These are phyloP conservation scores for Umbelopsis sp. DNA, from an alignment of 192 early-diverging fungal genomes.

Conservation along the genomic window DNA sequence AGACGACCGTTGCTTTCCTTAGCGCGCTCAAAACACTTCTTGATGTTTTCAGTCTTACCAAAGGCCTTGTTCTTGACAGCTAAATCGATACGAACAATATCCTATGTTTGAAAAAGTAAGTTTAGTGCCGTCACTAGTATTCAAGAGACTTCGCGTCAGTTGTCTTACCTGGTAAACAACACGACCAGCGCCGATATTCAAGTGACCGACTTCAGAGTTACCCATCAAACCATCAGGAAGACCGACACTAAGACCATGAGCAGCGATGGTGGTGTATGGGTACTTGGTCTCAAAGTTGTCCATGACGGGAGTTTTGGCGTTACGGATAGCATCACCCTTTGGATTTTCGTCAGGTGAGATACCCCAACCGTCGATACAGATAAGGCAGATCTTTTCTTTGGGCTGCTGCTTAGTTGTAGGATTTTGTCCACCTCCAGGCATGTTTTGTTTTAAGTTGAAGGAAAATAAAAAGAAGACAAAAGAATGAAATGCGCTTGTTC, in stretches of 20 bases:
- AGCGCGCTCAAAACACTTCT: slow-evolving; percentile 82
- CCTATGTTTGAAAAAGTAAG: slow-evolving; percentile 46
- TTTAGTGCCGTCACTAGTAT: not conserved
- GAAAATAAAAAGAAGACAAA: slow-evolving; percentile 23
- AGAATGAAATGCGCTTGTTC: not conserved
- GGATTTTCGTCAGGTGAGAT: slow-evolving; percentile 67
- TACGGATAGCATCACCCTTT: slow-evolving; percentile 89
- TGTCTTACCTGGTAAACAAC: slow-evolving; percentile 90
- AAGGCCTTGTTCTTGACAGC: slow-evolving; percentile 87
- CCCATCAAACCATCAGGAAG: slow-evolving; percentile 99
- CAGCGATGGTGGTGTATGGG: slow-evolving; percentile 77
- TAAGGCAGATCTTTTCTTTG: slow-evolving; percentile 77
- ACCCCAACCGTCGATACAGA: slow-evolving; percentile 99
- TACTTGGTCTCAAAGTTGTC: slow-evolving; percentile 72
- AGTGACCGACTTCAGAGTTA: slow-evolving; percentile 98
- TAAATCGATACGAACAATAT: slow-evolving; percentile 98
- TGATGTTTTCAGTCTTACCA: slow-evolving; percentile 69
- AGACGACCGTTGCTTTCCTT: slow-evolving; percentile 85
- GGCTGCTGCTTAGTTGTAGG: slow-evolving; percentile 32
- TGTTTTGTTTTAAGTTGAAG: slow-evolving; percentile 16
- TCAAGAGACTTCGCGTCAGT: not conserved
- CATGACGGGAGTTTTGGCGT: slow-evolving; percentile 95
- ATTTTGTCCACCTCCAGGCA: slow-evolving; percentile 43
- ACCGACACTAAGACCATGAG: slow-evolving; percentile 96
- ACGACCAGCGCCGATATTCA: slow-evolving; percentile 99